phyloP scores from a whole-genome alignment of 306 rosid species.

The barrel medic (Medicago truncatula) region MtrunA17r5.0-ANR NC_053043.1:7604001-7604500 shows the following conservation, averaged over 20 bases:
- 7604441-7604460: constrained; percentile 16
- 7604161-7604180: constrained; percentile 72
- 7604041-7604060: constrained; percentile 56
- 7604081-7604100: constrained; percentile 76
- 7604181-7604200: constrained; percentile 60
- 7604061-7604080: constrained; percentile 82
- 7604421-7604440: constrained; percentile 34
- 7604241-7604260: constrained; percentile 26
- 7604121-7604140: constrained; percentile 54
- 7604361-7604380: constrained; percentile 31
- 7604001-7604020: constrained; percentile 28
- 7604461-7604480: constrained; percentile 52
- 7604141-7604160: constrained; percentile 53
- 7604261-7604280: constrained; percentile 30
- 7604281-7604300: constrained; percentile 68
- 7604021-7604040: constrained; percentile 40
- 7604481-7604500: constrained; percentile 43
- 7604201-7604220: constrained; percentile 19
- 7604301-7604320: constrained; percentile 44
- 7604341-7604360: constrained; percentile 26
- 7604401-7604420: constrained; percentile 44
- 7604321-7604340: not conserved
- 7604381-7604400: constrained; percentile 34
- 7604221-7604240: constrained; percentile 24
- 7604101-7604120: constrained; percentile 61